phyloP scores from a whole-genome alignment of 805 yeast genomes.

The Pichia sporocuriosa region DNA sequence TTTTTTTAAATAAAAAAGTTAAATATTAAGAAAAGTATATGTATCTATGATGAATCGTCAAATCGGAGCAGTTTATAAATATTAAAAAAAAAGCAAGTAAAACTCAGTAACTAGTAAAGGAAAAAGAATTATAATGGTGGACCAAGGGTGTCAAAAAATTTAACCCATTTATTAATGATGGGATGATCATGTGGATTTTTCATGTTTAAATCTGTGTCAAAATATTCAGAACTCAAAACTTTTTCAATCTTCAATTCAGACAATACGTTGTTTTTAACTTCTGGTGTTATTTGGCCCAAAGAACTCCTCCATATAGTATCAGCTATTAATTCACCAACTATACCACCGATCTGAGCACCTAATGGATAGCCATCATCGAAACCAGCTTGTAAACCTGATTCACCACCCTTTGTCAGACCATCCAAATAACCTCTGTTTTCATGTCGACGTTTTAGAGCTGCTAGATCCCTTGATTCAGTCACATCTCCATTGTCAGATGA shows the following conservation, averaged over 20 bases:
- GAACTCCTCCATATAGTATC: constrained; percentile 18
- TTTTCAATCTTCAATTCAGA: constrained; percentile 52
- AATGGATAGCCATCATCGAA: constrained; percentile 73
- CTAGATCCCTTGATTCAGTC: not conserved
- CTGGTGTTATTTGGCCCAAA: constrained; percentile 7
- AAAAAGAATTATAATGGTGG: not conserved
- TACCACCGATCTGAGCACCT: constrained; percentile 65
- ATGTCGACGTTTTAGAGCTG: constrained; percentile 48
- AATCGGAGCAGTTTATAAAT: too few relatives aligned
- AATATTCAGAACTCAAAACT: constrained; percentile 48
- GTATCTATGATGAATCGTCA: too few relatives aligned
- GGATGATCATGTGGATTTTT: constrained; percentile 25
- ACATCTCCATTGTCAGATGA: constrained; percentile 1
- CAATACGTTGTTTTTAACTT: constrained; percentile 32
- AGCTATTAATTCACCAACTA: constrained; percentile 62
- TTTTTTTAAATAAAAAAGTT: not conserved
- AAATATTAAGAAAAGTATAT: too few relatives aligned
- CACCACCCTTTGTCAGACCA: constrained; percentile 67
- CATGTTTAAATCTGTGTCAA: constrained; percentile 42
- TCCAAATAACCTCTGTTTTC: constrained; percentile 77
- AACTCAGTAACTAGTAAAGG: not conserved
- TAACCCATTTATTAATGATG: constrained; percentile 22
- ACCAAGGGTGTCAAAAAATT: not conserved
- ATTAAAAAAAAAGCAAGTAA: too few relatives aligned
- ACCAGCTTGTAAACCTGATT: constrained; percentile 64